Evolutionary conservation across 768 basidiomycete species (phyloP), one percentile per base, ranked within the genome.

Genomic region (Gloeopeniophorella convolvens): DNA sequence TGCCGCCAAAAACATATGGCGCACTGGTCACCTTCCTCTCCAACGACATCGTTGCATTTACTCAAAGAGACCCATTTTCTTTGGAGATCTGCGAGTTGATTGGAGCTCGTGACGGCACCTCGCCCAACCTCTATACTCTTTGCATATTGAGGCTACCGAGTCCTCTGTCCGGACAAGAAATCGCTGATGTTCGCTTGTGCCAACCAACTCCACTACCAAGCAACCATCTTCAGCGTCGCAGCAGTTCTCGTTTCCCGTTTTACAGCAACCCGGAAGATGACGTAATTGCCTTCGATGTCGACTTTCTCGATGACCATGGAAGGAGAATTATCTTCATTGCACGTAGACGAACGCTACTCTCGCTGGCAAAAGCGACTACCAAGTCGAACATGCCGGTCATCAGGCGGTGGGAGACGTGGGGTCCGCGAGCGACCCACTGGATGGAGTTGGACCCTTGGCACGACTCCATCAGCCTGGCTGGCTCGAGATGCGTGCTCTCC

Each of bases 361-460:
- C 45, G 0, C 51, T 52, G 27, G 45, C 51, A 3, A n/a, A n/a
- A n/a, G n/a, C n/a, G n/a, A n/a, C n/a, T n/a, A 4, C 16, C 20
- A 11, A 26, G 10, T 18, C 42, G 1, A 27, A 10, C 16, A 4
- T 33, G 3, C 33, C 33, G 2, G 1, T 16, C 3, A 28, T 20
- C 8, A 52, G 12, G 9, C 33, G 24, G 15, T 52, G 51, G 51
- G 51, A 47, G 18, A 40, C 45, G n/a, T 52, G 51, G 51, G 51
- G 51, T n/a, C 51, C 51, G 18, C 45, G 45, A 5, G 23, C 33
- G 40, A 52, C 51, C 7, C 51, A 52, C n/a, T 52, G 51, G 51
- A 46, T 47, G 39, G 51, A 52, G 11, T 39, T 52, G 18, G 51
- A 52, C 27, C 51, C 51, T 0, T n/a, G 10, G 33, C 34, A 52